These are phyloP conservation scores for Thymus quinquecostatus DNA, from an alignment of 257 asterid species.

Conservation along the genomic window DNA sequence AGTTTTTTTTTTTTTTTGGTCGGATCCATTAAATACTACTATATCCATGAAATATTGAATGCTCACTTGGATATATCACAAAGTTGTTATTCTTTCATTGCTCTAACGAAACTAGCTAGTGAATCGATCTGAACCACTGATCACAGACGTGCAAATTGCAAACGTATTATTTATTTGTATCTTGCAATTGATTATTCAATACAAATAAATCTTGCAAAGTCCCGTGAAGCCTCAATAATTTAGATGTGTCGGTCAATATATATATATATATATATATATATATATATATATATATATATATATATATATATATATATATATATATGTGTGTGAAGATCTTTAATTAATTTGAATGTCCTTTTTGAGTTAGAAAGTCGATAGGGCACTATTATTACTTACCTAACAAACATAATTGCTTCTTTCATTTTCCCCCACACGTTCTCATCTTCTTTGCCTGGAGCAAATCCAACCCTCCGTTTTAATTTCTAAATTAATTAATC, in stretches of 20 bases:
- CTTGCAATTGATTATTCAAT: too few relatives aligned
- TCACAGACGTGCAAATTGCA: too few relatives aligned
- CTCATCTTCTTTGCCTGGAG: not conserved
- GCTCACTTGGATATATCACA: not conserved
- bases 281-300: not conserved
- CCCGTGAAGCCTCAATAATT: constrained; percentile 25
- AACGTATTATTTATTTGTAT: too few relatives aligned
- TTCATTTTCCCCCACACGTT: constrained; percentile 23
- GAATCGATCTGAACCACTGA: too few relatives aligned
- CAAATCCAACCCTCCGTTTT: not conserved
- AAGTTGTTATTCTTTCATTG: too few relatives aligned
- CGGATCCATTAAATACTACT: too few relatives aligned
- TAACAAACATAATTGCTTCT: constrained; percentile 29
- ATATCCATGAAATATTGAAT: too few relatives aligned
- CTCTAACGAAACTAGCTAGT: too few relatives aligned
- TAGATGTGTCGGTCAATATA: constrained; percentile 23
- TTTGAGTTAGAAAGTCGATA: constrained; percentile 24
- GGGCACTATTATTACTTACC: constrained; percentile 32
- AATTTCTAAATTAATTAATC: not conserved
- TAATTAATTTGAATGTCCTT: constrained; percentile 30
- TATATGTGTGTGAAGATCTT: not conserved
- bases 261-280: too few relatives aligned
- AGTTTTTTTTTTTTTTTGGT: too few relatives aligned
- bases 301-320: constrained; percentile 11
- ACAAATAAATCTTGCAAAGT: not conserved